Percentiles rank a stretch among this genome's conserved stretches.
These are phyloP conservation scores for Calonectria hongkongensis DNA, from an alignment of 2,329 filamentous ascomycete species.

Conservation along the genomic window DNA sequence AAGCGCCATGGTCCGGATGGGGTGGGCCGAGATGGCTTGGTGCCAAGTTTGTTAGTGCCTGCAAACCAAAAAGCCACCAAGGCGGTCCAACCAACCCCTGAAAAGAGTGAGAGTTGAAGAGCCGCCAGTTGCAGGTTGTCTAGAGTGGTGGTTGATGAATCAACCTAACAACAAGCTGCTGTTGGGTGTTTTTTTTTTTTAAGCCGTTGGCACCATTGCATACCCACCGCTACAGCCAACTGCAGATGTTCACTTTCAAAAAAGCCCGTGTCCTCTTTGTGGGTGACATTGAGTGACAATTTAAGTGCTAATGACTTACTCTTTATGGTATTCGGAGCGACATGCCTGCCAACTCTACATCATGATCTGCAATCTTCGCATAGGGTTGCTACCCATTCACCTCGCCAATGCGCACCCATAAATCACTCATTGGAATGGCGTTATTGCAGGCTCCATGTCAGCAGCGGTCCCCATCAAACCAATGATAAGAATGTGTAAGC, in stretches of 20 bases:
- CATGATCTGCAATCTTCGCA: conserved; percentile 25
- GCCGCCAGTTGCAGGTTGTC: not conserved
- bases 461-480: not conserved
- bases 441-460: not conserved
- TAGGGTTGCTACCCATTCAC: conserved; percentile 27
- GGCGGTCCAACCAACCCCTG: conserved; percentile 29
- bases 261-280: conserved; percentile 8
- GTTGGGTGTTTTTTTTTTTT: not conserved
- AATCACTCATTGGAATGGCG: conserved; percentile 9
- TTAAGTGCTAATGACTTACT: conserved; percentile 3
- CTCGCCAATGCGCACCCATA: conserved; percentile 32
- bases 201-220: too few species aligned
- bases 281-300: conserved; percentile 10
- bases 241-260: not conserved
- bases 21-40: conserved; percentile 10
- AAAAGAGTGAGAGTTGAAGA: not conserved
- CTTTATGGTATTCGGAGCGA: conserved; percentile 12
- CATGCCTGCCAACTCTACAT: conserved; percentile 18
- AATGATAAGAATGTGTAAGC: not conserved
- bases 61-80: conserved; percentile 29
- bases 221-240: not conserved
- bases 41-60: conserved; percentile 27
- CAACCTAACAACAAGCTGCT: not conserved
- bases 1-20: not conserved
- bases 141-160: not conserved